phyloP scores from a whole-genome alignment of 1,139 yeast genomes.

The Pichia sp. region DNA sequence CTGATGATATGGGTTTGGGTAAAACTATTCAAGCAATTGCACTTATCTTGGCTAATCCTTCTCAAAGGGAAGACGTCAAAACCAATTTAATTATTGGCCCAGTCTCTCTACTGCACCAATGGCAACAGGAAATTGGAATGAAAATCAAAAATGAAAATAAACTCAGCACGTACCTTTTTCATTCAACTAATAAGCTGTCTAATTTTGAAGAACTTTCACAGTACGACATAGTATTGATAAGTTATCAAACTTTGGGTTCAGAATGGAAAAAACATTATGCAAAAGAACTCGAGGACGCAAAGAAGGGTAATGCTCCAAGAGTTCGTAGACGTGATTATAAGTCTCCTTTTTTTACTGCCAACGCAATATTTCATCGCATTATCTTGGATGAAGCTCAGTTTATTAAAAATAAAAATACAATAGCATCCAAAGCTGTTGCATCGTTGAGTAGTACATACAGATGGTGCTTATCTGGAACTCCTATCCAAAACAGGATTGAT shows the following conservation, averaged over 20 bases:
- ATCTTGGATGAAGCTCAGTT: constrained; percentile 89
- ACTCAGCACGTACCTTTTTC: constrained; percentile 55
- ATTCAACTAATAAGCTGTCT: constrained; percentile 44
- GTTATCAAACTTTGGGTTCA: constrained; percentile 68
- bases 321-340: constrained; percentile 40
- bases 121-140: constrained; percentile 71
- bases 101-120: constrained; percentile 75
- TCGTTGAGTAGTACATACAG: constrained; percentile 51
- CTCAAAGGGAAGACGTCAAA: constrained; percentile 34
- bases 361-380: constrained; percentile 58
- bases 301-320: constrained; percentile 26
- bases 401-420: constrained; percentile 70
- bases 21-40: constrained; percentile 83
- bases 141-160: constrained; percentile 49
- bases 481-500: constrained; percentile 80
- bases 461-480: constrained; percentile 91
- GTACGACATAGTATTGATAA: constrained; percentile 74
- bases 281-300: constrained; percentile 34
- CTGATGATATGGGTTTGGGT: constrained; percentile 95
- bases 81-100: constrained; percentile 83
- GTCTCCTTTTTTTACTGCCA: constrained; percentile 65
- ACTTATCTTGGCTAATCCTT: constrained; percentile 53
- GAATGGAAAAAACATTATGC: constrained; percentile 63
- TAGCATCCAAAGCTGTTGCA: constrained; percentile 64
- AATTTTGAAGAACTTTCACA: constrained; percentile 44